Conservation (phyloP, 768 basidiomycete genomes). For the Agrocybe pediades region DNA sequence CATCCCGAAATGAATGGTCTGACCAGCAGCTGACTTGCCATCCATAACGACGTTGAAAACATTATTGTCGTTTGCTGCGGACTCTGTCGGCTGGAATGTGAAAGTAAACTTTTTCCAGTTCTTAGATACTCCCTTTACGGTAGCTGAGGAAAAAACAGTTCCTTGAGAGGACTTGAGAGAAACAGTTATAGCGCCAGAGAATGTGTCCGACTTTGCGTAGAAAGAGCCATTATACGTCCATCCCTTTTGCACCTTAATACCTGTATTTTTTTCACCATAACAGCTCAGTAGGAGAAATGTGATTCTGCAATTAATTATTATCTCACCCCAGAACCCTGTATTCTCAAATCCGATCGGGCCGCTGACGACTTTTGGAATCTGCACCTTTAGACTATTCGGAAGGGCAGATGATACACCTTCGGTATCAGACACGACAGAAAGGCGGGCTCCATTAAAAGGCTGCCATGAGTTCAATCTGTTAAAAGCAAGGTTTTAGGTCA, state of each 20-base stretch:
- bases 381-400: slow-evolving; percentile 56
- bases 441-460: slow-evolving; percentile 37
- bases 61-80: slow-evolving; percentile 46
- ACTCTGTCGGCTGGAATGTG: slow-evolving; percentile 39
- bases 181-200: slow-evolving; percentile 37
- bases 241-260: slow-evolving; percentile 53
- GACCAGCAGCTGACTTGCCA: slow-evolving; percentile 38
- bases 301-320: not conserved
- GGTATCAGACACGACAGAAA: slow-evolving; percentile 40
- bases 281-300: not conserved
- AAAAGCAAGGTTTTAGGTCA: not conserved
- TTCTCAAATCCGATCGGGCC: slow-evolving; percentile 50
- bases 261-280: slow-evolving; percentile 27
- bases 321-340: slow-evolving; percentile 45
- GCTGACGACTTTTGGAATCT: slow-evolving; percentile 37
- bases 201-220: slow-evolving; percentile 38
- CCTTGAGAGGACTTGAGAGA: slow-evolving; percentile 39
- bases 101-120: slow-evolving; percentile 50
- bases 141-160: slow-evolving; percentile 37
- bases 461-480: slow-evolving; percentile 45
- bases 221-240: slow-evolving; percentile 62
- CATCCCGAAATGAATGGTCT: slow-evolving; percentile 53
- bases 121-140: slow-evolving; percentile 33
- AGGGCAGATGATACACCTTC: slow-evolving; percentile 49
- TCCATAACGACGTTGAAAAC: slow-evolving; percentile 53